Conservation (phyloP, 2,329 filamentous ascomycete genomes). For the Diplodia sapinea region DNA sequence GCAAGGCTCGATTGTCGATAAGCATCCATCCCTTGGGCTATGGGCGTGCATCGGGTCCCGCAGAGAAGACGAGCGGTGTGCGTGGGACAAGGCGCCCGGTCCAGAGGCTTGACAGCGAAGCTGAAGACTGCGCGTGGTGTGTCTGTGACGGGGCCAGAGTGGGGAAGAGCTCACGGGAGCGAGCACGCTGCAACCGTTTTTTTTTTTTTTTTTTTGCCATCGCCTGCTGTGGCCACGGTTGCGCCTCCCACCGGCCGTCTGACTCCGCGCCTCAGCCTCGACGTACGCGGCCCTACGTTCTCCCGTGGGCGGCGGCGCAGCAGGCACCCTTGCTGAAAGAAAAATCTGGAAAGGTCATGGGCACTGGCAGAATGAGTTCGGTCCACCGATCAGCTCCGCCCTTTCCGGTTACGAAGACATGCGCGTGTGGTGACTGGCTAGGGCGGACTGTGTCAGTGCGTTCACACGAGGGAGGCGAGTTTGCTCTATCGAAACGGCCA, state of each 20-base stretch:
- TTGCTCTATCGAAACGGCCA: neutral
- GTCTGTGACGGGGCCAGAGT: slow-evolving; percentile 22
- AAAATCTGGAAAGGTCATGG: slow-evolving; percentile 7
- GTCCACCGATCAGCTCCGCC: slow-evolving; percentile 7
- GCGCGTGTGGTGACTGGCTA: slow-evolving; percentile 1
- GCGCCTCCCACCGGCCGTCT: neutral
- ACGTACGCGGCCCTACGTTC: slow-evolving; percentile 5
- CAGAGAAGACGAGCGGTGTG: slow-evolving; percentile 27
- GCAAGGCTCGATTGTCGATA: slow-evolving; percentile 16
- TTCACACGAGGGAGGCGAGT: neutral
- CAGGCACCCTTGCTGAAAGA: slow-evolving; percentile 1
- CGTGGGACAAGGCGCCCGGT: slow-evolving; percentile 5
- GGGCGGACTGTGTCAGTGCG: slow-evolving; percentile 4
- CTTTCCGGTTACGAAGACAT: slow-evolving; percentile 12
- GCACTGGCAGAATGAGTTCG: no score
- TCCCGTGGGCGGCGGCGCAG: slow-evolving; percentile 1
- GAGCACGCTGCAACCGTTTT: slow-evolving; percentile 12
- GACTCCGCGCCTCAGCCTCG: slow-evolving; percentile 15
- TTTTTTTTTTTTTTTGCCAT: slow-evolving; percentile 1
- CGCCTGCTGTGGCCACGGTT: neutral
- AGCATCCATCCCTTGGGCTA: slow-evolving; percentile 11
- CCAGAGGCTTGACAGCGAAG: slow-evolving; percentile 26
- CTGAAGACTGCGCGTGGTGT: slow-evolving; percentile 22
- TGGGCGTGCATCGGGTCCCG: neutral
- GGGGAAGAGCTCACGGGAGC: slow-evolving; percentile 10